Conservation (phyloP, 2,329 filamentous ascomycete species). For the Pyricularia pennisetigena region DNA sequence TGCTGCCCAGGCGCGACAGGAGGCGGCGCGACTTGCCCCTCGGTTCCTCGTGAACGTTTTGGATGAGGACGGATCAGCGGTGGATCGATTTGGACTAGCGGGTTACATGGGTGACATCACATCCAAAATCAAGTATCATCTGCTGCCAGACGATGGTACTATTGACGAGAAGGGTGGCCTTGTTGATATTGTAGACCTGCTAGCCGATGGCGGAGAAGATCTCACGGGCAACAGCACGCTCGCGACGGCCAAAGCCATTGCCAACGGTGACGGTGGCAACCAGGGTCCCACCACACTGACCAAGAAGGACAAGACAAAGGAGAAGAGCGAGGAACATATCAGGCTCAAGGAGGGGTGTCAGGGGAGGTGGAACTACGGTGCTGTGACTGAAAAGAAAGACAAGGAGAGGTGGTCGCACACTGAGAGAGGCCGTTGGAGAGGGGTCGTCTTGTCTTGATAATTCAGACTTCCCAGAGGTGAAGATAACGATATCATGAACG, state of each 20-base stretch:
- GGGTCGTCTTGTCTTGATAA: conserved; percentile 15
- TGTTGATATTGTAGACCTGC: conserved; percentile 39
- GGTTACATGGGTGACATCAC: conserved; percentile 52
- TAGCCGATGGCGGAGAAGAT: conserved; percentile 36
- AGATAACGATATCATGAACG: not conserved
- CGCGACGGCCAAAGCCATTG: conserved; percentile 11
- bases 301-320: conserved; percentile 5
- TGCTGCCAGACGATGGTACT: conserved; percentile 47
- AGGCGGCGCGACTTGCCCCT: conserved; percentile 42
- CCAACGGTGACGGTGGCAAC: conserved; percentile 4
- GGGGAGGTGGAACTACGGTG: conserved; percentile 22
- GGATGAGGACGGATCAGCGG: conserved; percentile 38
- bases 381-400: conserved; percentile 22
- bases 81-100: conserved; percentile 44
- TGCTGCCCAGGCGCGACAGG: conserved; percentile 55
- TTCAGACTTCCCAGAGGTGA: not conserved
- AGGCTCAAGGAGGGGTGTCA: conserved; percentile 18
- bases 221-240: conserved; percentile 11
- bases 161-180: conserved; percentile 47
- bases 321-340: conserved; percentile 5
- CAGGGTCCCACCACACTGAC: not conserved
- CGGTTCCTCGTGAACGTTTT: conserved; percentile 49
- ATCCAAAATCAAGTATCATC: conserved; percentile 49
- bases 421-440: conserved; percentile 22
- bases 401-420: conserved; percentile 23